Base-by-base conservation (phyloP, 352 stramenopile species). In the Globisporangium canariense region DNA sequence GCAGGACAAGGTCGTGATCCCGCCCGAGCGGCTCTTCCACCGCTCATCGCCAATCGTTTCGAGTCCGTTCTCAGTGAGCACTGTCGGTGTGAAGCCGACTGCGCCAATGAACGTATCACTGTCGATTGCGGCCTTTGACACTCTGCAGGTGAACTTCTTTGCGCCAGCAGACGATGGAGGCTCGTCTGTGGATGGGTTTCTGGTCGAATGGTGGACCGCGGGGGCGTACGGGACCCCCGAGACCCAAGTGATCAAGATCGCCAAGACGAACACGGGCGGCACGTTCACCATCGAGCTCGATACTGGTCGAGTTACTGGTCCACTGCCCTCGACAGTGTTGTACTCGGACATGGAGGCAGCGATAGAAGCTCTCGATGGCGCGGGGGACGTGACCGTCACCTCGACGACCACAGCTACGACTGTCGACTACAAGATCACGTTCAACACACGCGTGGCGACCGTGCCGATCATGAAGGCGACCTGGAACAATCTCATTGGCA, bases 1-100 rank as follows among this genome's bases (percentile, higher is more conserved):
- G 2, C 96, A 99, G 69, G 78, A 90, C 56, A 88, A 92, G 40
- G 62, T 68, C 10, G 71, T 98, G 6, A 83, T 99, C 28, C 93
- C 94, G 2, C 77, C 73, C 16, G 71, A 91, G 47, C 77, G 92
- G 1, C 74, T 99, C 10, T 98, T 97, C 60, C 83, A 94, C 65
- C 79, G 81, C 1, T 85, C 80, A 0, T 62, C 73, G 16, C 38
- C 81, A 0, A 93, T 95, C 45, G 66, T 76, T 9, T 59, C 68
- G 2, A 93, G 83, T 62, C 87, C 87, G n/a, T 93, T 94, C 38
- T 64, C 63, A 3, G 72, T 95, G 2, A 67, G 58, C 16, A 86
- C 76, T 0, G 73, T 71, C 14, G 83, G 80, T 0, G 79, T 84
- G 0, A 90, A 91, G 30, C 76, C 87, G 0, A 83, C 70, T 3